Evolutionary conservation across 768 basidiomycete genomes (phyloP), one percentile per base, ranked within the genome.

Genomic region (Mrakia gelida): DNA sequence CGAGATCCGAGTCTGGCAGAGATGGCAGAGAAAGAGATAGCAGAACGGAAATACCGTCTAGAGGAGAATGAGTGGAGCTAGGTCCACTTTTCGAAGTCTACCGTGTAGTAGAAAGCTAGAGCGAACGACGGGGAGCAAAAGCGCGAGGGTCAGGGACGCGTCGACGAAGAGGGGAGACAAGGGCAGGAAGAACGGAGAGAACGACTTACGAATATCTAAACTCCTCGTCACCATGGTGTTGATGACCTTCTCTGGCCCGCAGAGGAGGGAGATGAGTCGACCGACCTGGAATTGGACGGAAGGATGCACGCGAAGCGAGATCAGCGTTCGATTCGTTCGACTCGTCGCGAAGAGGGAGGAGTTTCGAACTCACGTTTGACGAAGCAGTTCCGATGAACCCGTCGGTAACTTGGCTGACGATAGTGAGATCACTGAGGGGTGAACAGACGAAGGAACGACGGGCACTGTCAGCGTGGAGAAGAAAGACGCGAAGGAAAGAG

Each of bases 41-140:
- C 5, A 18, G 32, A 45, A 7, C 7, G 11, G 11, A 45, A 10
- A 45, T 45, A 38, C 38, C 38, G 38, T 38, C 38, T 38, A 26
- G 41, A 68, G 43, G 32, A 68, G n/a, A 68, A 23, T 1, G 26
- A 65, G 26, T 43, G 38, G 38, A 8, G 38, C 34, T 32, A 41
- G 26, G 38, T 70, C 38, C 38, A 38, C 67, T 70, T 70, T n/a
- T 70, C 67, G 38, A 70, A 70, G 26, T 70, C 67, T 21, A 70
- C 41, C 8, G 67, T 70, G 21, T 41, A 70, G 26, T 70, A 70
- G 67, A 43, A 70, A 8, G 67, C 38, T 70, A 21, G 32, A 5
- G 18, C 3, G 38, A 32, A 65, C 23, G 10, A 30, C 16, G 0
- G 28, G 30, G n/a, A 34, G 34, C 11, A 7, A 52, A 2, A 7